Conservation (phyloP, 1,284 basidiomycete species). For the Tranzscheliella williamsii region DNA sequence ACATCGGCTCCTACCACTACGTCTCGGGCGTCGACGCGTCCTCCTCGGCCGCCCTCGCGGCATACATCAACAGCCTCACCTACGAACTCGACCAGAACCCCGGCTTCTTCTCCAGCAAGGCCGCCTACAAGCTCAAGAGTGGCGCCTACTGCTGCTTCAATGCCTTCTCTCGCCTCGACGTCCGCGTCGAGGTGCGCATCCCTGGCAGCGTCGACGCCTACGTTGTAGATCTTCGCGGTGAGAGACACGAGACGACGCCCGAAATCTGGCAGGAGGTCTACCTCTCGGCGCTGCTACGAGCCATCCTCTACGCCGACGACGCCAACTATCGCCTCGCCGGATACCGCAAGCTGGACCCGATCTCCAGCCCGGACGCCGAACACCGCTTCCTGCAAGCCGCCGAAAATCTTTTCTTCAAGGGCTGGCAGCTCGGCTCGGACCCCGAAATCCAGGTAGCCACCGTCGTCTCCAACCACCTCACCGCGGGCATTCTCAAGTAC, state of each 20-base stretch:
- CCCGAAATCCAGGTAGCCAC: constrained; percentile 98
- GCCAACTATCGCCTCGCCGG: constrained; percentile 87
- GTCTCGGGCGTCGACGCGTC: constrained; percentile 95
- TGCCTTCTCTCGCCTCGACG: constrained; percentile 94
- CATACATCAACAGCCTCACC: constrained; percentile 95
- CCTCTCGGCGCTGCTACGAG: constrained; percentile 84
- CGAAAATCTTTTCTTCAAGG: constrained; percentile 87
- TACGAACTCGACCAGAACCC: constrained; percentile 89
- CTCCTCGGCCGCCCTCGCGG: constrained; percentile 92
- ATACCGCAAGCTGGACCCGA: constrained; percentile 93
- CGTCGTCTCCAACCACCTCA: constrained; percentile 94
- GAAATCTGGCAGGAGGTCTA: constrained; percentile 98
- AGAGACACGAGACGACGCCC: constrained; percentile 86
- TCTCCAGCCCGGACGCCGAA: constrained; percentile 85
- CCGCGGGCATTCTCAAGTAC: constrained; percentile 92
- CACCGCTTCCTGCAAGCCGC: constrained; percentile 86
- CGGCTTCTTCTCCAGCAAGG: constrained; percentile 78
- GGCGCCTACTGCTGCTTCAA: constrained; percentile 99
- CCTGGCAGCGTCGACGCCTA: constrained; percentile 95
- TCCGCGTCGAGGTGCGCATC: constrained; percentile 96
- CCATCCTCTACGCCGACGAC: constrained; percentile 94
- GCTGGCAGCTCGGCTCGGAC: constrained; percentile 97
- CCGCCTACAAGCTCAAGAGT: constrained; percentile 85
- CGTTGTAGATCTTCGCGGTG: constrained; percentile 88
- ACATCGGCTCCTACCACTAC: constrained; percentile 63